Evolutionary conservation across 371 early-diverging fungal species (phyloP).

Genomic region (Batkoa obscura): DNA sequence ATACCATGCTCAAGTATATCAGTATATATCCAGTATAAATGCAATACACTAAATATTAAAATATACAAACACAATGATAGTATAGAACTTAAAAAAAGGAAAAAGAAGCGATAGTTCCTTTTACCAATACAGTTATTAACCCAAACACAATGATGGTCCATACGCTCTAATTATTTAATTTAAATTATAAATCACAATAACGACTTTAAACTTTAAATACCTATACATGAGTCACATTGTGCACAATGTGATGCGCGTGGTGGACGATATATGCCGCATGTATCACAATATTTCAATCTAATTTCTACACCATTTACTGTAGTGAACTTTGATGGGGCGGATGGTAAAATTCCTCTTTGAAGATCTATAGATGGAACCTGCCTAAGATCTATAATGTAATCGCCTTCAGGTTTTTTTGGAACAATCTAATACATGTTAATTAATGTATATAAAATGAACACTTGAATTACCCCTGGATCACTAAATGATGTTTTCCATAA

Average conservation of each 20-base stretch:
- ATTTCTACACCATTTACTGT: constrained; percentile 34
- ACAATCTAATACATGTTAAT: constrained; percentile 23
- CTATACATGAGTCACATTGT: constrained; percentile 79
- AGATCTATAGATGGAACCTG: constrained; percentile 12
- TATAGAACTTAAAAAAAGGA: constrained; percentile 39
- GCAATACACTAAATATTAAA: constrained; percentile 26
- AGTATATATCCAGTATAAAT: constrained; percentile 12
- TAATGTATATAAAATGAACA: not conserved
- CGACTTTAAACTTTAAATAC: constrained; percentile 13
- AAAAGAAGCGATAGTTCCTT: constrained; percentile 73
- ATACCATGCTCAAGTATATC: not conserved
- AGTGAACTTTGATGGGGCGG: constrained; percentile 27
- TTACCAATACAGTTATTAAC: constrained; percentile 82
- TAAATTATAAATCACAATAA: constrained; percentile 3
- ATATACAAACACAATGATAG: constrained; percentile 34
- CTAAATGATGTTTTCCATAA: constrained; percentile 73
- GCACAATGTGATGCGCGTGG: constrained; percentile 76
- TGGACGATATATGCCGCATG: constrained; percentile 72
- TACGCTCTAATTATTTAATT: constrained; percentile 24
- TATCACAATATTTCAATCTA: constrained; percentile 71
- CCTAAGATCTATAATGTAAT: constrained; percentile 12
- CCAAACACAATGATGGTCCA: constrained; percentile 91
- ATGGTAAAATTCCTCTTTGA: constrained; percentile 19
- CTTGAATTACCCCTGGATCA: constrained; percentile 57
- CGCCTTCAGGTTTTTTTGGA: constrained; percentile 40